These are phyloP conservation scores for Phytophthora macrochlamydospora DNA, from an alignment of 352 stramenopile species.

Conservation along the genomic window DNA sequence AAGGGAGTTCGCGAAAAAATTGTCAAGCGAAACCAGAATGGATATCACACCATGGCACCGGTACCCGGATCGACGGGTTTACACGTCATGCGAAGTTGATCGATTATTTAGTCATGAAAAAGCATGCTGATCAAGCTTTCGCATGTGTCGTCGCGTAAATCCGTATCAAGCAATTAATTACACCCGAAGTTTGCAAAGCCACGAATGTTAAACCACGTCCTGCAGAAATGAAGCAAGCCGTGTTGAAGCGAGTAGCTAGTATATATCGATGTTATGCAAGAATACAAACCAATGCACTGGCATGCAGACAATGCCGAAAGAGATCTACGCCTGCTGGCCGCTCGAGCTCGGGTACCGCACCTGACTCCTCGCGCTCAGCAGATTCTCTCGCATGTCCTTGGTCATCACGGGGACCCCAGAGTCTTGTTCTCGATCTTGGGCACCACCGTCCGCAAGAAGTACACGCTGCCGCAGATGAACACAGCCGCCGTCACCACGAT, in stretches of 20 bases:
- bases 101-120: conserved; percentile 7
- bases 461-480: conserved; percentile 50
- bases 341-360: conserved; percentile 2
- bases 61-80: conserved; percentile 12
- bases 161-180: background rate
- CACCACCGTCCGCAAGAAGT: conserved; percentile 45
- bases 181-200: background rate
- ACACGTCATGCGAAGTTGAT: conserved; percentile 12
- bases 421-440: conserved; percentile 43
- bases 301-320: background rate
- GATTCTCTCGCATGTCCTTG: conserved; percentile 39
- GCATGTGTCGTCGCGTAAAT: too few species aligned
- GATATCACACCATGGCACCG: conserved; percentile 21
- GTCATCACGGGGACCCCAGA: conserved; percentile 23
- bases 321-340: background rate
- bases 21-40: conserved; percentile 19
- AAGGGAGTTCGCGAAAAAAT: conserved; percentile 41
- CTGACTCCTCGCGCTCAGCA: conserved; percentile 28
- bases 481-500: conserved; percentile 49
- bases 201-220: background rate
- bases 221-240: too few species aligned
- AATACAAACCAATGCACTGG: background rate
- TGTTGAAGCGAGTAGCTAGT: background rate
- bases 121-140: background rate
- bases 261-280: background rate